Conservation (phyloP, 768 basidiomycete species). For the Lentinula aciculospora region DNA sequence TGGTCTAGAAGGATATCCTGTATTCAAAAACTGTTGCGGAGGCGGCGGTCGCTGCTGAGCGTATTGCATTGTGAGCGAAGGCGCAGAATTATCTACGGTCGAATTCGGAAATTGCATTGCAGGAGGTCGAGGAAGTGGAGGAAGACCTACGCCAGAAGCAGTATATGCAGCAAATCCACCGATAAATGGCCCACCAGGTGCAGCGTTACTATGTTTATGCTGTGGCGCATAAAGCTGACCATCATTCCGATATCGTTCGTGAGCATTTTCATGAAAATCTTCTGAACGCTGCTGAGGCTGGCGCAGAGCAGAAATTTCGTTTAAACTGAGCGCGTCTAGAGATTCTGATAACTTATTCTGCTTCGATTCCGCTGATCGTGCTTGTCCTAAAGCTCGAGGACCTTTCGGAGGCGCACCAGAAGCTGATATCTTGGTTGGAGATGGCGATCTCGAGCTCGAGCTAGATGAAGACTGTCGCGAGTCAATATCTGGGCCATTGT, state of each 20-base stretch:
- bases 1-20: slow-evolving; percentile 20
- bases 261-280: not conserved
- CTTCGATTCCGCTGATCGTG: not conserved
- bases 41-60: slow-evolving; percentile 15
- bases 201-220: not conserved
- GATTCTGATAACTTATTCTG: slow-evolving; percentile 19
- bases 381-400: not conserved
- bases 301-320: slow-evolving; percentile 11
- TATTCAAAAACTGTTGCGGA: slow-evolving; percentile 30
- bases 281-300: not conserved
- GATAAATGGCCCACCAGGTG: slow-evolving; percentile 27
- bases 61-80: slow-evolving; percentile 31
- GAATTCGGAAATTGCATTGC: slow-evolving; percentile 22
- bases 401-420: slow-evolving; percentile 1
- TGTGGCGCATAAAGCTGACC: not conserved
- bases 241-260: not conserved
- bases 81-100: slow-evolving; percentile 7
- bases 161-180: slow-evolving; percentile 38
- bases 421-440: slow-evolving; percentile 2
- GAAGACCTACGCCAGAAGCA: not conserved
- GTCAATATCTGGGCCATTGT: slow-evolving; percentile 1
- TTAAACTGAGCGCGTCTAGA: slow-evolving; percentile 27
- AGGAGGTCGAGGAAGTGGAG: slow-evolving; percentile 21
- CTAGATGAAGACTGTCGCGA: not conserved
- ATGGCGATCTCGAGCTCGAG: not conserved